Base-by-base conservation (phyloP, 495 filamentous ascomycete species). In the Hypomontagnella submonticulosa region DNA sequence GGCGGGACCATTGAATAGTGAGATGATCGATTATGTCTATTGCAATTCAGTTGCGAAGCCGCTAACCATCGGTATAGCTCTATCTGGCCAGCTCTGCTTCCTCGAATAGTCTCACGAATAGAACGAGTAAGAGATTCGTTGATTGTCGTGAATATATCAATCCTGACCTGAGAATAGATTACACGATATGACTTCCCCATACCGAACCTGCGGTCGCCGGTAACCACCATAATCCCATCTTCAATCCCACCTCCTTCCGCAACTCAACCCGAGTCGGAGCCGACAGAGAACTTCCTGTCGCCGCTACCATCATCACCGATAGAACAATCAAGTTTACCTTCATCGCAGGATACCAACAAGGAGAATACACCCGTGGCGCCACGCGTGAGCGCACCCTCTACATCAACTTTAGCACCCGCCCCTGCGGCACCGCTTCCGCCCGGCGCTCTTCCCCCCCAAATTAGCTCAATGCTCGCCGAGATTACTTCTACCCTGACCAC, bases 1-100 rank as follows among this genome's bases (percentile, higher is more conserved):
- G 89, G 89, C 75, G 87, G 87, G 40, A 76, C 81, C 19, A 86
- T 94, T 75, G 86, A 91, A 63, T 81, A 84, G 91, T 93, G 84
- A 75, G 81, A 66, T 38, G 20, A 51, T 11, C 50, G 33, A 41
- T 56, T 44, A n/a, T 27, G 37, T 32, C 33, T 32, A n/a, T 36
- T 16, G 33, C 47, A 36, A 30, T 53, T 38, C 34, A 11, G 4
- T 11, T 4, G 12, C 13, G 11, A 30, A 11, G 23, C 20, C 46
- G 44, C 46, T 55, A 20, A 48, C 47, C 20, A 12, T 44, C 46
- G 15, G n/a, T 6, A 50, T 57, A 81, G 79, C 61, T 72, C 79
- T 20, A 44, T 56, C 30, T 81, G 79, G 79, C 77, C 78, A 15
- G 53, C 55, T 32, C 60, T 81, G 47, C 65, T 80, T 32, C 73